These are phyloP conservation scores for Globisporangium canariense DNA, from an alignment of 352 stramenopile genomes.

Conservation along the genomic window DNA sequence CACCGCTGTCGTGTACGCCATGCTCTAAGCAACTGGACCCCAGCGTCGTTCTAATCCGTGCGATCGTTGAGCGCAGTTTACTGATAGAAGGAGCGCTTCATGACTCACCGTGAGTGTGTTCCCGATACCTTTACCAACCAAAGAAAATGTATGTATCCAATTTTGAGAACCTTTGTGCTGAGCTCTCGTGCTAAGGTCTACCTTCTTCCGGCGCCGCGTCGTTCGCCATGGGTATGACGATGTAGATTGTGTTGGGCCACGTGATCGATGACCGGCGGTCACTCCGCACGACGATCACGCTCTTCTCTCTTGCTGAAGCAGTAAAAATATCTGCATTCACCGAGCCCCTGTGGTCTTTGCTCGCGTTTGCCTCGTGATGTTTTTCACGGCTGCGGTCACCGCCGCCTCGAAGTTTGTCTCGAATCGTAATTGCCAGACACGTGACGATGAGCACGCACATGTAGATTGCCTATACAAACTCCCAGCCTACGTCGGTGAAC, in stretches of 20 bases:
- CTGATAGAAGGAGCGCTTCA: neutral
- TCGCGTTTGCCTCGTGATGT: neutral
- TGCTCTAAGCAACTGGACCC: constrained; percentile 2
- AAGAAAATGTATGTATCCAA: constrained; percentile 1
- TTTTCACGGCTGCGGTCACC: neutral
- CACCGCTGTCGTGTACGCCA: constrained; percentile 10
- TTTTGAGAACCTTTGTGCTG: neutral
- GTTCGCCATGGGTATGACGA: neutral
- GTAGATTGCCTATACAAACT: neutral
- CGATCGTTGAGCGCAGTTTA: neutral
- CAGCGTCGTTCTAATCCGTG: neutral
- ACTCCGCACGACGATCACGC: neutral
- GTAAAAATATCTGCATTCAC: neutral
- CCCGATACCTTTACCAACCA: constrained; percentile 1
- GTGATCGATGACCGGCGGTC: neutral
- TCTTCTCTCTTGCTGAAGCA: neutral
- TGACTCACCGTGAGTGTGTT: neutral
- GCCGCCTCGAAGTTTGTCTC: neutral
- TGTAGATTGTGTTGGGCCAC: neutral
- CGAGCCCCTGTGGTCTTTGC: neutral
- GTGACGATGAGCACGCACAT: constrained; percentile 2
- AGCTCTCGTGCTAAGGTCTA: neutral
- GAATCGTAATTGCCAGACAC: neutral
- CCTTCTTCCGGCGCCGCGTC: neutral
- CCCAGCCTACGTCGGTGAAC: neutral